Conservation (phyloP, 129 eudicot genomes). For the Mikania micrantha region DNA sequence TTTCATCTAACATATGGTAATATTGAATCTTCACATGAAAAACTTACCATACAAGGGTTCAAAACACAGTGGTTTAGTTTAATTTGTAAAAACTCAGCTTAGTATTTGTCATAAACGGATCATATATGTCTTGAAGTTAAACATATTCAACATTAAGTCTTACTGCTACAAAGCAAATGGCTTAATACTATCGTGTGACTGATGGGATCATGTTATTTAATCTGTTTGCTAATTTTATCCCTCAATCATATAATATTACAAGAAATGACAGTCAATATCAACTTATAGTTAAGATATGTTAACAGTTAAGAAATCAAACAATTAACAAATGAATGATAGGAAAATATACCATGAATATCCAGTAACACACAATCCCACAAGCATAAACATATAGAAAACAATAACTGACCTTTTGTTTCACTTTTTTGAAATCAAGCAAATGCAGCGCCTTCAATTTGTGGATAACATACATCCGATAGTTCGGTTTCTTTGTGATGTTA, state of each 20-base stretch:
- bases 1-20: not conserved
- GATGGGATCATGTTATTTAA: not conserved
- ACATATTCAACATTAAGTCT: not conserved
- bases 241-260: not conserved
- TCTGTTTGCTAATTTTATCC: not conserved
- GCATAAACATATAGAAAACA: too few relatives aligned
- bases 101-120: not conserved
- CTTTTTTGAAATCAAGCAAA: slow-evolving; percentile 87
- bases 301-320: not conserved
- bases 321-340: too few relatives aligned
- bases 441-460: slow-evolving; percentile 80
- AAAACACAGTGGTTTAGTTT: not conserved
- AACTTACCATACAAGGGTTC: not conserved
- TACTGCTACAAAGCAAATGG: not conserved
- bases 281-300: not conserved
- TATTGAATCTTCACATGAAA: not conserved
- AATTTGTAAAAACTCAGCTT: not conserved
- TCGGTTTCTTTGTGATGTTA: slow-evolving; percentile 82
- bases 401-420: slow-evolving; percentile 76
- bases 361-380: not conserved
- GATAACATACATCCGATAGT: slow-evolving; percentile 90
- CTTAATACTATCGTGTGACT: not conserved
- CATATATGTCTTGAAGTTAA: not conserved
- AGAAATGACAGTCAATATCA: not conserved
- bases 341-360: not conserved